Percentiles rank a stretch among this genome's conserved stretches.
Evolutionary conservation across 306 rosid species (phyloP).

Genomic region (Lathyrus aphaca): DNA sequence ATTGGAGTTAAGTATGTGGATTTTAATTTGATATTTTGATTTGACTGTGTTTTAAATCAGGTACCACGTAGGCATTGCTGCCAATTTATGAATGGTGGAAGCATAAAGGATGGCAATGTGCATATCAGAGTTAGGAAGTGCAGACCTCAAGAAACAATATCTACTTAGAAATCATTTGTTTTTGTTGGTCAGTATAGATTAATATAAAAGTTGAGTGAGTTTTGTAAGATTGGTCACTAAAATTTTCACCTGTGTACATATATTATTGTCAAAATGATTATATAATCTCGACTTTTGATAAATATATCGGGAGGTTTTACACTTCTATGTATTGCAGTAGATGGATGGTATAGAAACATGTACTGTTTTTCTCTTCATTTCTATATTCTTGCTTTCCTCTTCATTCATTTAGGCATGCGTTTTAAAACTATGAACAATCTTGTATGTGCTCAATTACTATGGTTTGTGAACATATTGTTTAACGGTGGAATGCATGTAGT

Average conservation of each 20-base stretch:
- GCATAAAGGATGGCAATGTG: slow-evolving; percentile 44
- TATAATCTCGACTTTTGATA: slow-evolving; percentile 1
- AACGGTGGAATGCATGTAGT: no score
- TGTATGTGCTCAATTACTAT: no score
- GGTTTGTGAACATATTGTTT: no score
- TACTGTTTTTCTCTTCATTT: neutral
- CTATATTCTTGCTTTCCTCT: no score
- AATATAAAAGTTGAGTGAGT: slow-evolving; percentile 18
- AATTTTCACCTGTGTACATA: slow-evolving; percentile 44
- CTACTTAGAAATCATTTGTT: slow-evolving; percentile 46
- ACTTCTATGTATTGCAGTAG: slow-evolving; percentile 3
- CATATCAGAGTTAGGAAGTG: slow-evolving; percentile 75
- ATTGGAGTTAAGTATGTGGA: slow-evolving; percentile 16
- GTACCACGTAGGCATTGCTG: slow-evolving; percentile 80
- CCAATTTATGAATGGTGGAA: slow-evolving; percentile 59
- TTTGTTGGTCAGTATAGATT: slow-evolving; percentile 28
- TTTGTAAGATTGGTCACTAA: slow-evolving; percentile 30
- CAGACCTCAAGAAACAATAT: slow-evolving; percentile 61
- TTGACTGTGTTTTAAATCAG: slow-evolving; percentile 54
- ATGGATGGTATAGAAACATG: slow-evolving; percentile 16
- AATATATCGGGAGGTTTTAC: slow-evolving; percentile 8
- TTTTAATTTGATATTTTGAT: slow-evolving; percentile 34
- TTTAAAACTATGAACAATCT: no score
- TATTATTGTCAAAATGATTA: slow-evolving; percentile 28
- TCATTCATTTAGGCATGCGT: no score